Conservation (phyloP, 345 rosid species). For the Diplotaxis tenuifolia region DNA sequence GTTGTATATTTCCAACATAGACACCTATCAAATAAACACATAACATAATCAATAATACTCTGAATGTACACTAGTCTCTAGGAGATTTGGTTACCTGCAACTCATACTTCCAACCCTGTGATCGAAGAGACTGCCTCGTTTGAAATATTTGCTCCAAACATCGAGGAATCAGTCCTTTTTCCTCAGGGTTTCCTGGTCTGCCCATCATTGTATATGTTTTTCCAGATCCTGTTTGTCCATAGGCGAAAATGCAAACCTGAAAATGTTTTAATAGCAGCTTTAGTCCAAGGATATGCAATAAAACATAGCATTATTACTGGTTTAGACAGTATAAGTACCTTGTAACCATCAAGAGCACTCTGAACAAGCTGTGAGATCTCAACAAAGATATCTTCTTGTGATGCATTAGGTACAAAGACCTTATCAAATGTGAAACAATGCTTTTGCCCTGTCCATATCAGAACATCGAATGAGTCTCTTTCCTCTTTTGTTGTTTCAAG, state of each 20-base stretch:
- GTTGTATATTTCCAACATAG: conserved; percentile 96
- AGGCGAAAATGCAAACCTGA: conserved; percentile 96
- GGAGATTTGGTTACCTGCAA: conserved; percentile 60
- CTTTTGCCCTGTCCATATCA: conserved; percentile 64
- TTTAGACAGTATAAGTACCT: conserved; percentile 48
- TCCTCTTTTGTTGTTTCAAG: not conserved
- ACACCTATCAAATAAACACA: conserved; percentile 49
- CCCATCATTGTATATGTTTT: conserved; percentile 99
- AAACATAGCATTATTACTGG: not conserved
- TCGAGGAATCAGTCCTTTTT: conserved; percentile 87
- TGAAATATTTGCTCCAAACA: conserved; percentile 90
- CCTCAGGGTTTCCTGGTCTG: conserved; percentile 62
- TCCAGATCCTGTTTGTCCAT: conserved; percentile 98
- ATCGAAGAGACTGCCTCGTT: conserved; percentile 73
- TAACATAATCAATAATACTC: not conserved
- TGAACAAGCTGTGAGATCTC: conserved; percentile 98
- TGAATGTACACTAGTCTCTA: not conserved
- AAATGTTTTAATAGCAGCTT: conserved; percentile 14
- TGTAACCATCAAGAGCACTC: conserved; percentile 98
- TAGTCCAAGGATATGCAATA: not conserved
- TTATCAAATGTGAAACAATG: conserved; percentile 82
- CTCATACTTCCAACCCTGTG: conserved; percentile 97
- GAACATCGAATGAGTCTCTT: conserved; percentile 18
- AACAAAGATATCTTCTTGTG: conserved; percentile 89
- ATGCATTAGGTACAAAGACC: conserved; percentile 71